phyloP scores from a whole-genome alignment of 345 rosid genomes.

The Camelina laxa region DNA sequence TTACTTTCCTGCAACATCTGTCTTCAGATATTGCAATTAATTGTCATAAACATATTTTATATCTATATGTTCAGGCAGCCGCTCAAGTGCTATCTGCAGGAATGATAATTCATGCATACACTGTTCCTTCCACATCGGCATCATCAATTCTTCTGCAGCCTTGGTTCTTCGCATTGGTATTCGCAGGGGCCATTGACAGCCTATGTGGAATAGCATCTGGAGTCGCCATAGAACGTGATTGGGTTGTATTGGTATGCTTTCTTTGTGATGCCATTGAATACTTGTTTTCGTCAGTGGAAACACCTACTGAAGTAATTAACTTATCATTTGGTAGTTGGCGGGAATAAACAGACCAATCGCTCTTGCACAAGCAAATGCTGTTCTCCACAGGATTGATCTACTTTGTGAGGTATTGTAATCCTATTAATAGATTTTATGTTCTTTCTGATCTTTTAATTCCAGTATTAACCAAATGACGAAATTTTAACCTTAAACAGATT shows the following conservation, averaged over 20 bases:
- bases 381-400: slow-evolving; percentile 84
- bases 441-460: neutral
- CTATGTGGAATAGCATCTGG: slow-evolving; percentile 86
- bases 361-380: slow-evolving; percentile 94
- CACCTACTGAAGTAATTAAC: slow-evolving; percentile 2
- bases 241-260: slow-evolving; percentile 88
- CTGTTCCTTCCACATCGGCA: slow-evolving; percentile 53
- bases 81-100: slow-evolving; percentile 87
- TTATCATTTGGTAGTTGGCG: slow-evolving; percentile 64
- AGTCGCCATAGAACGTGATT: slow-evolving; percentile 91
- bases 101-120: slow-evolving; percentile 83
- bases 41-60: neutral
- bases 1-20: slow-evolving; percentile 21
- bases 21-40: neutral
- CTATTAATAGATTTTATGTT: neutral
- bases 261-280: slow-evolving; percentile 23
- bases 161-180: slow-evolving; percentile 78
- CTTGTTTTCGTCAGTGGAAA: slow-evolving; percentile 21
- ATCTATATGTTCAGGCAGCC: slow-evolving; percentile 56
- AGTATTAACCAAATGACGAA: slow-evolving; percentile 17
- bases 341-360: slow-evolving; percentile 89
- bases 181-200: slow-evolving; percentile 83
- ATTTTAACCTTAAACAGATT: slow-evolving; percentile 52
- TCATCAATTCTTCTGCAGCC: slow-evolving; percentile 72
- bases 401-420: slow-evolving; percentile 73